phyloP scores from a whole-genome alignment of 2,329 filamentous ascomycete species.

The Diaporthe batatas region DNA sequence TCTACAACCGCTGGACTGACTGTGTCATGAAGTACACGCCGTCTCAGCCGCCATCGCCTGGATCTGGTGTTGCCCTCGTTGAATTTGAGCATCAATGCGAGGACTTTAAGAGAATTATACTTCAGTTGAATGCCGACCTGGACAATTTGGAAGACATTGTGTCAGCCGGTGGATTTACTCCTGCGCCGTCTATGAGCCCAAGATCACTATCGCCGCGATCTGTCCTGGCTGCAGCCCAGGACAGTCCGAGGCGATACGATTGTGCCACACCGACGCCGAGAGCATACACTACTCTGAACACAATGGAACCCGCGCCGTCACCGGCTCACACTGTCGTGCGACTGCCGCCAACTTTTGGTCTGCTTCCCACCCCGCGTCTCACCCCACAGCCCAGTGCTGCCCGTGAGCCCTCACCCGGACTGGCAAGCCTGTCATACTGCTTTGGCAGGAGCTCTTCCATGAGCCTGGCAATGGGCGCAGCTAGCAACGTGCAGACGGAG shows the following conservation, averaged over 20 bases:
- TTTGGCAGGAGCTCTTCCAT: slow-evolving; percentile 68
- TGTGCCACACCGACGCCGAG: slow-evolving; percentile 57
- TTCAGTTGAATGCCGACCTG: slow-evolving; percentile 68
- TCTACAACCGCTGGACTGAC: slow-evolving; percentile 94
- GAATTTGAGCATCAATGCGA: slow-evolving; percentile 60
- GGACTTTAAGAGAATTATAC: slow-evolving; percentile 71
- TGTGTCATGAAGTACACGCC: slow-evolving; percentile 89
- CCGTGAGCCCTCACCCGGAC: slow-evolving; percentile 67
- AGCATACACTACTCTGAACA: slow-evolving; percentile 55
- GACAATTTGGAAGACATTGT: slow-evolving; percentile 70
- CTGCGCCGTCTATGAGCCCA: slow-evolving; percentile 40
- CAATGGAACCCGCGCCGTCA: slow-evolving; percentile 65
- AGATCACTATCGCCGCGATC: slow-evolving; percentile 54
- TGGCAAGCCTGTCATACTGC: slow-evolving; percentile 54
- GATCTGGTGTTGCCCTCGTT: slow-evolving; percentile 55
- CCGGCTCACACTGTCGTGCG: slow-evolving; percentile 60
- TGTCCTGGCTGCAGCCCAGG: slow-evolving; percentile 59
- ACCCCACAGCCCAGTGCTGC: slow-evolving; percentile 69
- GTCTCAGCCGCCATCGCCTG: slow-evolving; percentile 68
- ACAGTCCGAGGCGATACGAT: slow-evolving; percentile 33
- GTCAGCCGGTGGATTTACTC: slow-evolving; percentile 28
- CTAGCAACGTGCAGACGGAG: slow-evolving; percentile 62
- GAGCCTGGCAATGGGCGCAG: slow-evolving; percentile 72
- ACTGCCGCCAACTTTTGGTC: slow-evolving; percentile 65
- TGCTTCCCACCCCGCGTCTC: slow-evolving; percentile 70